Percentiles rank a stretch among this genome's conserved stretches.
Evolutionary conservation across 2,329 filamentous ascomycete genomes (phyloP).

Genomic region (Calonectria hawksworthii): DNA sequence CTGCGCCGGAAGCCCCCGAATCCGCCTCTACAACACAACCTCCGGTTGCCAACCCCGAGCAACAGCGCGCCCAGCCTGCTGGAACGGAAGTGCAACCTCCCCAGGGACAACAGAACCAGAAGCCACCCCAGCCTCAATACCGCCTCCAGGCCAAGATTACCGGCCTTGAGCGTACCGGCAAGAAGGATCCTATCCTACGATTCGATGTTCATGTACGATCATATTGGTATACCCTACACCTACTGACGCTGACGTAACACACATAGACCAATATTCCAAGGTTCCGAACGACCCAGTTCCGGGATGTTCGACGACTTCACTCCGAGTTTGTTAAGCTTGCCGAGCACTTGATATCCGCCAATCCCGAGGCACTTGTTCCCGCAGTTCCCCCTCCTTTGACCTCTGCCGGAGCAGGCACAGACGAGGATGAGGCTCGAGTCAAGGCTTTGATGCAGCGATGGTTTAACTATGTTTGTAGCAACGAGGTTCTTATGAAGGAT

Average conservation of each 20-base stretch:
- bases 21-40: slow-evolving; percentile 34
- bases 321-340: slow-evolving; percentile 97
- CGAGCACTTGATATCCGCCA: slow-evolving; percentile 96
- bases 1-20: slow-evolving; percentile 38
- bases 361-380: slow-evolving; percentile 94
- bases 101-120: slow-evolving; percentile 68
- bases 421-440: slow-evolving; percentile 92
- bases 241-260: slow-evolving; percentile 41
- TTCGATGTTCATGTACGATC: slow-evolving; percentile 92
- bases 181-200: slow-evolving; percentile 93
- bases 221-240: background rate
- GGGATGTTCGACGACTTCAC: slow-evolving; percentile 94
- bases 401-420: slow-evolving; percentile 93
- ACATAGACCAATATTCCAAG: slow-evolving; percentile 95
- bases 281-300: slow-evolving; percentile 97
- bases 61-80: slow-evolving; percentile 45
- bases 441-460: slow-evolving; percentile 93
- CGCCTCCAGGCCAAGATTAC: slow-evolving; percentile 96
- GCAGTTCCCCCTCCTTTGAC: slow-evolving; percentile 96
- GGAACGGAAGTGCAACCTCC: slow-evolving; percentile 38
- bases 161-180: slow-evolving; percentile 89
- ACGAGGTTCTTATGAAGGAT: slow-evolving; percentile 92
- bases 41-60: slow-evolving; percentile 30
- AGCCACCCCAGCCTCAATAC: slow-evolving; percentile 75
- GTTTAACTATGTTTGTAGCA: slow-evolving; percentile 93